A percentile compares a stretch with the other conserved stretches of the same genome.
These are phyloP conservation scores for Solanum commersonii DNA, from an alignment of 257 asterid genomes.

Conservation along the genomic window DNA sequence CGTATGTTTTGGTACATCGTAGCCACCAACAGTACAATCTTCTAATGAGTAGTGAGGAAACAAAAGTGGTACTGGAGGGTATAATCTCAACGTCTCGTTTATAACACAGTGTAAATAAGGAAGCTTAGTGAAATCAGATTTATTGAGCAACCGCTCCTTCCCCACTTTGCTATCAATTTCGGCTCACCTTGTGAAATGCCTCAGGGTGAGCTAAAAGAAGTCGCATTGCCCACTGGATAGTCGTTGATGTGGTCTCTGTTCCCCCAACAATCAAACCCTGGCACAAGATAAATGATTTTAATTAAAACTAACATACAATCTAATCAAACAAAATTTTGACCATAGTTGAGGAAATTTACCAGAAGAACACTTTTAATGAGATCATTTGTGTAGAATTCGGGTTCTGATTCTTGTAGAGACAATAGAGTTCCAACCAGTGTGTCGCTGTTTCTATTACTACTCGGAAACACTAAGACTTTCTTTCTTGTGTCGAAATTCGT, in stretches of 20 bases:
- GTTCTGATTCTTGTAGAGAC: conserved; percentile 11
- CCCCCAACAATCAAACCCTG: conserved; percentile 43
- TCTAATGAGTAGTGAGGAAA: conserved; percentile 36
- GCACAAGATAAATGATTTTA: background rate
- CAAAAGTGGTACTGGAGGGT: conserved; percentile 39
- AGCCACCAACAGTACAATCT: conserved; percentile 29
- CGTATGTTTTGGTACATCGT: conserved; percentile 25
- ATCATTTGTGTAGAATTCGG: conserved; percentile 15
- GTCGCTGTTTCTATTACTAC: background rate
- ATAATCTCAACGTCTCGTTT: conserved; percentile 42
- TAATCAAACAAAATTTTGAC: no score
- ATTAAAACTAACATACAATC: no score
- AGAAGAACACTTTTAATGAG: conserved; percentile 11
- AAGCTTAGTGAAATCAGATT: conserved; percentile 34
- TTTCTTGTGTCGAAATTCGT: background rate
- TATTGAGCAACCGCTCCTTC: conserved; percentile 18
- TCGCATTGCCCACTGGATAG: conserved; percentile 35
- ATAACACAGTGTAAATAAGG: conserved; percentile 38
- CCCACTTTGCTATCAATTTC: conserved; percentile 44
- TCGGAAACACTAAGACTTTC: background rate
- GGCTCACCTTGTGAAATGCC: conserved; percentile 13
- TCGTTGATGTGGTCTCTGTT: conserved; percentile 30
- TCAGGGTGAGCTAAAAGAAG: conserved; percentile 29
- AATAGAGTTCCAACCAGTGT: conserved; percentile 13
- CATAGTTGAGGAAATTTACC: background rate